phyloP scores from a whole-genome alignment of 2,329 filamentous ascomycete species.

The Scytalidium lignicola region DNA sequence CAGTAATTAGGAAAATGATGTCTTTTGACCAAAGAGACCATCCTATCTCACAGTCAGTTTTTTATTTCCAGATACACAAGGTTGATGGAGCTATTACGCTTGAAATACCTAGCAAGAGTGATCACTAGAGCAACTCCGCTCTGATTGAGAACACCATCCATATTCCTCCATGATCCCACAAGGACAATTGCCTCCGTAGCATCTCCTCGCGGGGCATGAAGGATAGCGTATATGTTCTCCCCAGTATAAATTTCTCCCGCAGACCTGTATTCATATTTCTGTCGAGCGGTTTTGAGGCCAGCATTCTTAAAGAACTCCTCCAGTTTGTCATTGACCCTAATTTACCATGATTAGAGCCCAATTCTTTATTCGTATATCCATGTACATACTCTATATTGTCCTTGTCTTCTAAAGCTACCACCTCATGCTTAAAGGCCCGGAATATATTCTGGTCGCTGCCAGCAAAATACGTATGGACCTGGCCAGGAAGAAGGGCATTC shows the following conservation, averaged over 20 bases:
- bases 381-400: conserved; percentile 47
- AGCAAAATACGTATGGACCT: conserved; percentile 96
- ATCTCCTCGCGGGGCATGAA: conserved; percentile 90
- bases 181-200: conserved; percentile 96
- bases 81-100: conserved; percentile 46
- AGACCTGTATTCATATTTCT: conserved; percentile 81
- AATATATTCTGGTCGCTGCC: conserved; percentile 96
- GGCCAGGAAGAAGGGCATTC: conserved; percentile 89
- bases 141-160: conserved; percentile 71
- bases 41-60: conserved; percentile 36
- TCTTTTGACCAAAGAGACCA: conserved; percentile 99
- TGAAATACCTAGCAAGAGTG: conserved; percentile 90
- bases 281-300: conserved; percentile 81
- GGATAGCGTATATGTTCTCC: conserved; percentile 88
- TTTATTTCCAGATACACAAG: background rate
- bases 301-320: conserved; percentile 70
- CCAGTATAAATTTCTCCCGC: conserved; percentile 70
- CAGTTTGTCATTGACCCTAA: conserved; percentile 64
- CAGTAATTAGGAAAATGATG: conserved; percentile 85
- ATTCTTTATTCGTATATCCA: conserved; percentile 26
- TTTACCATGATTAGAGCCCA: conserved; percentile 11
- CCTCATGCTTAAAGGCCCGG: conserved; percentile 80
- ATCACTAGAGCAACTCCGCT: conserved; percentile 84
- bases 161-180: conserved; percentile 82
- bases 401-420: conserved; percentile 55